These are phyloP conservation scores for Yarrowia deformans DNA, from an alignment of 805 yeast genomes.

Conservation along the genomic window DNA sequence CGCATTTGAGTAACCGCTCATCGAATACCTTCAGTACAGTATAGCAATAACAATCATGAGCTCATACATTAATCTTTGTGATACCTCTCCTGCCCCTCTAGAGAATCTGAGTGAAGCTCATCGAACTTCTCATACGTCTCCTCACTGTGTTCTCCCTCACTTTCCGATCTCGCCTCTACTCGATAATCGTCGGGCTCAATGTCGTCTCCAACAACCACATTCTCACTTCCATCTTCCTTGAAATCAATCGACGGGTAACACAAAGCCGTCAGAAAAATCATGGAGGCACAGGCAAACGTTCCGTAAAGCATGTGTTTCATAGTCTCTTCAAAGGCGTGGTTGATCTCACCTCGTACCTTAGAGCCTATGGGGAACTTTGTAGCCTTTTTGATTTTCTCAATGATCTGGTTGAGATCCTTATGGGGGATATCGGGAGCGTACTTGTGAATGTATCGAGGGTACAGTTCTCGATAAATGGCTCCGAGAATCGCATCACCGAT, in stretches of 20 bases:
- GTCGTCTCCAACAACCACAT: conserved; percentile 5
- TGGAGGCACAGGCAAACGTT: conserved; percentile 19
- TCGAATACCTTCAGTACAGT: no score
- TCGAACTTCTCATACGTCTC: not conserved
- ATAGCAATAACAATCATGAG: not conserved
- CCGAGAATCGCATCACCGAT: conserved; percentile 19
- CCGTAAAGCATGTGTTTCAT: conserved; percentile 33
- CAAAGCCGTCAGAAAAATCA: not conserved
- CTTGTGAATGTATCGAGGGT: conserved; percentile 6
- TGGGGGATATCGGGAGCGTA: conserved; percentile 28
- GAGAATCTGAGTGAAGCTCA: not conserved
- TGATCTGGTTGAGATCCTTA: not conserved
- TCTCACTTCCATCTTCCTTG: not conserved
- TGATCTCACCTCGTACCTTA: conserved; percentile 7
- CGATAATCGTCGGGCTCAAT: conserved; percentile 13
- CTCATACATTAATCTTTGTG: not conserved
- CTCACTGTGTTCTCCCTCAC: conserved; percentile 1
- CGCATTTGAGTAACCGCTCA: no score
- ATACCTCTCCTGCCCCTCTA: not conserved
- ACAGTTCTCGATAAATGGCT: conserved; percentile 5
- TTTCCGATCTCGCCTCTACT: not conserved
- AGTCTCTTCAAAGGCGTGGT: conserved; percentile 16
- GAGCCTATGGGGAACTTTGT: conserved; percentile 30
- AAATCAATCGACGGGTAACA: conserved; percentile 5
- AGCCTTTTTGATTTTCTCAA: conserved; percentile 26